Evolutionary conservation across 495 filamentous ascomycete species (phyloP).

Genomic region (Podospora bellae-mahoneyi): DNA sequence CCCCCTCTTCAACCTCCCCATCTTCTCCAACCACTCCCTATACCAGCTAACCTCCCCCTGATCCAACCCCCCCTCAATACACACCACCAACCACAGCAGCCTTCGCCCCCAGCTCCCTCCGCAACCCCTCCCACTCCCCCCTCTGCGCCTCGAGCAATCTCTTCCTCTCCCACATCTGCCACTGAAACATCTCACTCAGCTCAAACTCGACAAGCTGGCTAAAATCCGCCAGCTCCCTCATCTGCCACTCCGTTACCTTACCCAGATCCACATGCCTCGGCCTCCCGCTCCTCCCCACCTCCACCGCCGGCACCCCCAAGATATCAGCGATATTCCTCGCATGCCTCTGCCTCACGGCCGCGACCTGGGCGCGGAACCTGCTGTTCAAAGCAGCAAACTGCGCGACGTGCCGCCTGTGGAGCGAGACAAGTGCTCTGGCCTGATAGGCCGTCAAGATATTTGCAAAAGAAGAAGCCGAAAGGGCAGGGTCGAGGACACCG

Average conservation of each 20-base stretch:
- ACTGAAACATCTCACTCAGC: neutral
- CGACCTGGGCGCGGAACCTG: neutral
- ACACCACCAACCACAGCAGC: neutral
- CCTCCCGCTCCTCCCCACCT: neutral
- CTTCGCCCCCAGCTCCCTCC: neutral
- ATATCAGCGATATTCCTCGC: neutral
- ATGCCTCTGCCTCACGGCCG: neutral
- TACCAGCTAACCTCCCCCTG: neutral
- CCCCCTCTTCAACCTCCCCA: neutral
- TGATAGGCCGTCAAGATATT: neutral
- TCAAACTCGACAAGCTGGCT: neutral
- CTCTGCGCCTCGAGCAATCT: neutral
- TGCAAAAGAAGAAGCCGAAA: neutral
- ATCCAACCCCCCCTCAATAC: neutral
- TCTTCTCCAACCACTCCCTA: constrained; percentile 3
- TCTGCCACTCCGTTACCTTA: neutral
- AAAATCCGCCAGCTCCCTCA: neutral
- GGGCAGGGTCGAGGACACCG: neutral
- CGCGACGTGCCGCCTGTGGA: neutral
- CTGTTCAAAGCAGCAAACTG: neutral
- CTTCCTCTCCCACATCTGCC: neutral
- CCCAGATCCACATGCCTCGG: neutral
- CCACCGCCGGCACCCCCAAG: neutral
- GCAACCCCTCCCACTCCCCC: neutral
- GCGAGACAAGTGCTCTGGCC: neutral